Base-by-base conservation (phyloP, 805 yeast genomes). In the Grigorovia humatica region DNA sequence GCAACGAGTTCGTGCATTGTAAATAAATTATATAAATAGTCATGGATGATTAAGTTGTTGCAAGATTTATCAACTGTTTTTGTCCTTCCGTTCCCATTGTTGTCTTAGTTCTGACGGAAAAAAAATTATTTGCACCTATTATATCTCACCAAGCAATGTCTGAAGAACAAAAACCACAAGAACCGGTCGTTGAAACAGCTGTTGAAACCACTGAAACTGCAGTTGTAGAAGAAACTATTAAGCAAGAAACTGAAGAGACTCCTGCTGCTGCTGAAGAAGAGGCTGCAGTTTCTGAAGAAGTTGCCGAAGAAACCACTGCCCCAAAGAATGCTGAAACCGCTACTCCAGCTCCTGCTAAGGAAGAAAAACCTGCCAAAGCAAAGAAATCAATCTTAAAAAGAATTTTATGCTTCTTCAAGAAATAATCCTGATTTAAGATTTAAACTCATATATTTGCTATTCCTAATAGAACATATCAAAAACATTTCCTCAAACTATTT, bases 91-190 rank as follows among this genome's bases (percentile, higher is more conserved):
- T 23, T 23, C 27, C 27, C 27, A 23, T 3, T 23, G 27, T 23
- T 6, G 6, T n/a, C n/a, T n/a, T n/a, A n/a, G n/a, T n/a, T 23
- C 6, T 23, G 27, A 23, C 3, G 6, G 3, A 23, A 23, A 23
- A 23, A 23, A 6, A 23, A 23, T 23, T 6, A 6, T 23, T 23
- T 4, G 6, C 6, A 23, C 27, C 3, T 23, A 23, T 23, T 23
- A 23, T 23, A 23, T 23, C 27, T 4, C 27, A 47, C 11, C 19
- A 18, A 35, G 19, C 7, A 42, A 48, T 48, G 50, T 48, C 50
- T 48, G 50, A 48, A 48, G 45, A 48, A 48, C 46, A 48, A 48
- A 23, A 48, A 20, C 46, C 27, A 48, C 30, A 48, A 48, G 46
- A 41, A 48, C 40, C 46, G 4, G 32, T 23, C 29, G 43, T 18